Conservation (phyloP, 148 eudicot species). For the Rhododendron molle region DNA sequence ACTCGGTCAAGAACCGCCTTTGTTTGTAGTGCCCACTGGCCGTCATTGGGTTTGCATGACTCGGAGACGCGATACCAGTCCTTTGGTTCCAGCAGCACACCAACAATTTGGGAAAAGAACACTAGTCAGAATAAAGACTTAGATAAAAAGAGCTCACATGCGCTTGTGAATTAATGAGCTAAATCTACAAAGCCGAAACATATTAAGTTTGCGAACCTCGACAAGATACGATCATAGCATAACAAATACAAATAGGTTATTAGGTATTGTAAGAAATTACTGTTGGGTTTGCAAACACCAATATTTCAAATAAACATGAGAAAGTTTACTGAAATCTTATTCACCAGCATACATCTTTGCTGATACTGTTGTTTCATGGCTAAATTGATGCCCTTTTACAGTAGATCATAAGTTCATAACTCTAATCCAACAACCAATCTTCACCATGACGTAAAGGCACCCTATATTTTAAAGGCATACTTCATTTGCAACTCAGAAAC, state of each 20-base stretch:
- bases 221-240: background rate
- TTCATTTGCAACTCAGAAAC: background rate
- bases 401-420: background rate
- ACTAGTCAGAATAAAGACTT: background rate
- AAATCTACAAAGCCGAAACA: background rate
- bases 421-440: background rate
- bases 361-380: background rate
- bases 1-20: constrained; percentile 11
- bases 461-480: background rate
- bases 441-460: background rate
- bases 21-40: constrained; percentile 15
- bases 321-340: background rate
- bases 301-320: background rate
- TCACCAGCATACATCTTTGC: background rate
- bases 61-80: constrained; percentile 10
- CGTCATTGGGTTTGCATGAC: background rate
- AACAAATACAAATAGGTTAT: background rate
- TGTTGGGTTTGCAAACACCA: background rate
- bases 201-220: background rate
- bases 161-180: background rate
- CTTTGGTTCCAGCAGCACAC: background rate
- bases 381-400: background rate
- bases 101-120: background rate
- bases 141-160: background rate
- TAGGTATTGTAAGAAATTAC: background rate